Evolutionary conservation across 345 rosid species (phyloP).

Genomic region (Geranium brycei): DNA sequence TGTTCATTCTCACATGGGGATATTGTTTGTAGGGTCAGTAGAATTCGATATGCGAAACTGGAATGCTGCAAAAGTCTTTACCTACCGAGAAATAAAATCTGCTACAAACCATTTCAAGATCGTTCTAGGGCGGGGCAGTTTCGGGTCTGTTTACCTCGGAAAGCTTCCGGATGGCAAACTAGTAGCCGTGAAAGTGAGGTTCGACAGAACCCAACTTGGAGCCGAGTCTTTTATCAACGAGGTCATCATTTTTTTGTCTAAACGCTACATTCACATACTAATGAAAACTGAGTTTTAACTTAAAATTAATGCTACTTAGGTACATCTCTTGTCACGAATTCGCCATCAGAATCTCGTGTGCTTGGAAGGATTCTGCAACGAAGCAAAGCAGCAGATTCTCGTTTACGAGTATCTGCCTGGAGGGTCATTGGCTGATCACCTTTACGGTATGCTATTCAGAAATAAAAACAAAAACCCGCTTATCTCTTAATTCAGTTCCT

Average conservation of each 20-base stretch:
- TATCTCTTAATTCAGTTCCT: not conserved
- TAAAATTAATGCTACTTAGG: conserved; percentile 23
- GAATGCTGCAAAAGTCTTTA: conserved; percentile 68
- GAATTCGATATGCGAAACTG: conserved; percentile 52
- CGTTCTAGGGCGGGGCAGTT: conserved; percentile 79
- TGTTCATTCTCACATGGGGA: conserved; percentile 7
- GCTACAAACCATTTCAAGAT: conserved; percentile 73
- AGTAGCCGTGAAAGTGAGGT: conserved; percentile 85
- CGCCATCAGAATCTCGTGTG: conserved; percentile 79
- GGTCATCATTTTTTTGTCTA: conserved; percentile 20
- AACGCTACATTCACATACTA: no score
- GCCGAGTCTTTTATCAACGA: conserved; percentile 89
- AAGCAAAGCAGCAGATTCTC: conserved; percentile 74
- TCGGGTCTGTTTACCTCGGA: conserved; percentile 81
- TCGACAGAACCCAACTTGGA: conserved; percentile 70
- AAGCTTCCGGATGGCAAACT: conserved; percentile 63
- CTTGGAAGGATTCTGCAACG: conserved; percentile 75
- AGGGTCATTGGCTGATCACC: conserved; percentile 77
- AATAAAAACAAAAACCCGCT: not conserved
- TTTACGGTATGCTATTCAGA: conserved; percentile 41
- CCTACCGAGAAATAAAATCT: conserved; percentile 67
- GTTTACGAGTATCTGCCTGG: conserved; percentile 78
- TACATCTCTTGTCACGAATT: conserved; percentile 59
- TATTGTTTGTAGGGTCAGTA: conserved; percentile 28
- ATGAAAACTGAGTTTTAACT: not conserved